Conservation (phyloP, 2,329 filamentous ascomycete genomes). For the Nectriaceae sp. region DNA sequence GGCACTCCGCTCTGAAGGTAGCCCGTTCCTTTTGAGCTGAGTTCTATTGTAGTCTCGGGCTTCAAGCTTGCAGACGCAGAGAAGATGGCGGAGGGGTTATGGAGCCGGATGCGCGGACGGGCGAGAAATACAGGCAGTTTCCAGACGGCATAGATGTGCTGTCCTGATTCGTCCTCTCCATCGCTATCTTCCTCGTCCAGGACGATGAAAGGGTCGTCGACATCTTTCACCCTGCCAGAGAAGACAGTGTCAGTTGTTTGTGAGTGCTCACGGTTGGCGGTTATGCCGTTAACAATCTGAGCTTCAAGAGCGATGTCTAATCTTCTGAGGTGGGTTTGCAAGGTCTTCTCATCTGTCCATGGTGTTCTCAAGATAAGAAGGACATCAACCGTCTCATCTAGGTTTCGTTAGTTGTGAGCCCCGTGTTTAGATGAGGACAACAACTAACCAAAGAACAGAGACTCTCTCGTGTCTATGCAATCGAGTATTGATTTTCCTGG, state of each 20-base stretch:
- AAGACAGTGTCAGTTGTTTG: constrained; percentile 62
- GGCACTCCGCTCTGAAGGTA: constrained; percentile 72
- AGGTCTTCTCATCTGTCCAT: constrained; percentile 54
- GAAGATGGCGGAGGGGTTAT: constrained; percentile 68
- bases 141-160: constrained; percentile 59
- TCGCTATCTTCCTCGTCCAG: constrained; percentile 41
- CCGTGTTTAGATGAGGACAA: constrained; percentile 44
- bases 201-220: constrained; percentile 52
- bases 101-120: constrained; percentile 64
- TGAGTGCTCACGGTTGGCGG: constrained; percentile 49
- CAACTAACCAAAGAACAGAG: constrained; percentile 70
- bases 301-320: constrained; percentile 69
- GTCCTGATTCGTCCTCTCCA: constrained; percentile 23
- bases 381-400: constrained; percentile 73
- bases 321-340: constrained; percentile 61
- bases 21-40: constrained; percentile 46
- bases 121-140: constrained; percentile 59
- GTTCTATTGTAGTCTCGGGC: constrained; percentile 41
- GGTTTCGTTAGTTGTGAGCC: constrained; percentile 29
- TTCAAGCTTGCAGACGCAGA: constrained; percentile 61
- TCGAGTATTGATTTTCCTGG: constrained; percentile 52
- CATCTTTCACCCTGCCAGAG: constrained; percentile 52
- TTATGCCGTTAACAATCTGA: constrained; percentile 61
- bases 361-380: constrained; percentile 69
- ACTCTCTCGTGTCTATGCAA: constrained; percentile 62